These are phyloP conservation scores for Calonectria pseudoreteaudii DNA, from an alignment of 2,329 filamentous ascomycete species.

Conservation along the genomic window DNA sequence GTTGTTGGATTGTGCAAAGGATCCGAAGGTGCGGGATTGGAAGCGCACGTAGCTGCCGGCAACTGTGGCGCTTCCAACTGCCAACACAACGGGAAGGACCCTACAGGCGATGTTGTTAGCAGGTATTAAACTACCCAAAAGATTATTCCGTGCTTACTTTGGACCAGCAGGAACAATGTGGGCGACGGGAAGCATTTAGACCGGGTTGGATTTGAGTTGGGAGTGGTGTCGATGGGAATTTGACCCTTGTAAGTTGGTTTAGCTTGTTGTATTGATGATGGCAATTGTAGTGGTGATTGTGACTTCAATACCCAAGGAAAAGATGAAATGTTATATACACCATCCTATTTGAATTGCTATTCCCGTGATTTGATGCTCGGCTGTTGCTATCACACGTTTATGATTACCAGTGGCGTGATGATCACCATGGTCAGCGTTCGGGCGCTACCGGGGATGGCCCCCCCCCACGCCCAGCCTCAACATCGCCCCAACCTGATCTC, in stretches of 20 bases:
- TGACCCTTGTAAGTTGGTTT: background rate
- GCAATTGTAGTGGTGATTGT: slow-evolving; percentile 6
- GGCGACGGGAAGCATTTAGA: slow-evolving; percentile 36
- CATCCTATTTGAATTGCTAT: background rate
- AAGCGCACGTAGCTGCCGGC: slow-evolving; percentile 30
- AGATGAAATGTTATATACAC: slow-evolving; percentile 31
- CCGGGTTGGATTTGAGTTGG: background rate
- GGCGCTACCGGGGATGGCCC: slow-evolving; percentile 27
- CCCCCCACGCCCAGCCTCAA: slow-evolving; percentile 12
- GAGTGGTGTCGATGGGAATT: background rate
- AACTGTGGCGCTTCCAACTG: slow-evolving; percentile 37
- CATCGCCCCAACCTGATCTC: background rate
- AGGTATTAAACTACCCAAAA: background rate
- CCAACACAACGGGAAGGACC: slow-evolving; percentile 37
- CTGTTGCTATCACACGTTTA: slow-evolving; percentile 31
- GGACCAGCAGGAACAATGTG: slow-evolving; percentile 22
- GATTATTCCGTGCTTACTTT: slow-evolving; percentile 22
- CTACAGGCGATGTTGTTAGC: slow-evolving; percentile 15
- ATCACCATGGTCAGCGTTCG: slow-evolving; percentile 32
- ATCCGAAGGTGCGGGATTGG: background rate
- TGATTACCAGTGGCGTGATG: slow-evolving; percentile 38
- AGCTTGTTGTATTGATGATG: background rate
- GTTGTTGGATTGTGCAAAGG: slow-evolving; percentile 11
- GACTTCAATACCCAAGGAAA: background rate
- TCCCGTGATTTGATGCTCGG: slow-evolving; percentile 15